Conservation (phyloP, 2,329 filamentous ascomycete species). For the Mollisiaceae sp. region DNA sequence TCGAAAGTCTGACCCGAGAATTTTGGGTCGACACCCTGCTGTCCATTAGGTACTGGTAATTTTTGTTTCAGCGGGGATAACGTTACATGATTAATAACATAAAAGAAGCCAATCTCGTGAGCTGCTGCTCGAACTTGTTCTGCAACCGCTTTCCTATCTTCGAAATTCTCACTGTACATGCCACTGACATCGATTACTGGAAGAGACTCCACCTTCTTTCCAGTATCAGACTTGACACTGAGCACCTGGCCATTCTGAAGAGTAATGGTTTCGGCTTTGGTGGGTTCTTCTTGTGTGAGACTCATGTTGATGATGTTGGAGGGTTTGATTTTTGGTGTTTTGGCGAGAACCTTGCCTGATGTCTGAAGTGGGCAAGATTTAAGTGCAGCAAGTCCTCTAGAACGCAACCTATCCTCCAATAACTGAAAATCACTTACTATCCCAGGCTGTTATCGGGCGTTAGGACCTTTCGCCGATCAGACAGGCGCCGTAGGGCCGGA, state of each 20-base stretch:
- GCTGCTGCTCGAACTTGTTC: conserved; percentile 41
- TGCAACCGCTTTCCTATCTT: conserved; percentile 42
- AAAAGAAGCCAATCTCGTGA: conserved; percentile 46
- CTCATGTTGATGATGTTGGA: not conserved
- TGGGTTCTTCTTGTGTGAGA: not conserved
- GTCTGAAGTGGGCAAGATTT: not conserved
- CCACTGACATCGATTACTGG: conserved; percentile 45
- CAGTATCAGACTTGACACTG: not conserved
- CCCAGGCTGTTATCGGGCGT: not conserved
- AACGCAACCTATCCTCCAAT: not conserved
- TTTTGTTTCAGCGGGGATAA: conserved; percentile 45
- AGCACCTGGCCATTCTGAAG: conserved; percentile 1
- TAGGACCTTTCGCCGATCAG: not conserved
- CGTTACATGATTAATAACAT: conserved; percentile 42
- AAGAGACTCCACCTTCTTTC: conserved; percentile 40
- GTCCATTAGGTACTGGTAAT: conserved; percentile 40
- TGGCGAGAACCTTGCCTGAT: not conserved
- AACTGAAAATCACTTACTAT: not conserved
- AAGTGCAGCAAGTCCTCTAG: not conserved
- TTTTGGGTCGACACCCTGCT: conserved; percentile 32
- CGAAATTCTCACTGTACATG: conserved; percentile 38
- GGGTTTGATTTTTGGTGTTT: not conserved
- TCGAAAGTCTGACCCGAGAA: conserved; percentile 45
- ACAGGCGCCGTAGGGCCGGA: not conserved
- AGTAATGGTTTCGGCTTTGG: not conserved